Base-by-base conservation (phyloP, 2,329 filamentous ascomycete genomes). In the Claviceps monticola region DNA sequence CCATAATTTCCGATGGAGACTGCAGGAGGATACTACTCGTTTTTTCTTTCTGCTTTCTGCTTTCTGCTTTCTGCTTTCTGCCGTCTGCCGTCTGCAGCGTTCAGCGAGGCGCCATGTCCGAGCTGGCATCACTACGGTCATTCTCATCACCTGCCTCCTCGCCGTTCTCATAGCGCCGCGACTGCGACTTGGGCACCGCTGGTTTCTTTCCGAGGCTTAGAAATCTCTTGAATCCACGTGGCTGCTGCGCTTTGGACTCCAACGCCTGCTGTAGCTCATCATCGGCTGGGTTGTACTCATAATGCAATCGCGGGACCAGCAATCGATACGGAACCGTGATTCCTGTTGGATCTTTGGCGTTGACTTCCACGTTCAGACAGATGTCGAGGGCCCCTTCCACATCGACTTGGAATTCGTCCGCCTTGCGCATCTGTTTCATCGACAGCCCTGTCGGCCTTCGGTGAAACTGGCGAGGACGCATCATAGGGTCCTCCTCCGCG, bases 251-350 rank as follows among this genome's bases (percentile, higher is more conserved):
- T 36, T 60, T 58, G 23, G 42, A 46, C 7, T 26, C 19, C 11
- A 53, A 54, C 11, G 54, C 23, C 23, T 51, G 50, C 29, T 37
- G 55, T 46, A 59, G 39, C 21, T 67, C 64, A n/a, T 70, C 67
- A 4, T 71, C 68, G 50, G 70, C 69, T 2, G 63, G 62, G 16
- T 68, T 64, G 54, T 78, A 74, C 49, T 78, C 74, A 53, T 82
- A 83, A 67, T 75, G 76, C 49, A 98, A 71, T 50, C 82, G 80
- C 11, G 94, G 93, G 5, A 98, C 83, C 1, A 97, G 75, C 5
- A 98, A 70, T 41, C 88, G 76, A 65, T 98, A 98, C 8, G 89
- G 88, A 49, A 82, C 79, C 0, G 93, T 98, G 56, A 88, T 88
- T 14, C 93, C 94, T 0, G 86, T 78, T 0, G 93, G 91, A 60